phyloP scores from a whole-genome alignment of 179 eudicot genomes.

The Monotropa hypopitys region DNA sequence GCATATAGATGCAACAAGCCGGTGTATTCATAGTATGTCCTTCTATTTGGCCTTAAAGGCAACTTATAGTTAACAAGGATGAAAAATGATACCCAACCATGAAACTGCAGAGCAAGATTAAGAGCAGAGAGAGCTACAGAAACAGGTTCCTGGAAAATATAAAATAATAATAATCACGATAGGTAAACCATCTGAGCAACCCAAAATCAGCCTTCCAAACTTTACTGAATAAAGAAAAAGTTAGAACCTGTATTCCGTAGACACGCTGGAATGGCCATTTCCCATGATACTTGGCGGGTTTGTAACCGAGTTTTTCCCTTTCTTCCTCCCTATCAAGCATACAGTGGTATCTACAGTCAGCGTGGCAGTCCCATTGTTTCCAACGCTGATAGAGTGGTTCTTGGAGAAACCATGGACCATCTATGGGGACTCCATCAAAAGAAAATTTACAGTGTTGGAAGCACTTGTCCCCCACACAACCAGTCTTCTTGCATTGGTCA shows the following conservation, averaged over 20 bases:
- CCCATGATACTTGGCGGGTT: conserved; percentile 79
- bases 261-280: conserved; percentile 88
- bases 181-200: neutral
- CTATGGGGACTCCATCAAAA: conserved; percentile 30
- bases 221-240: neutral
- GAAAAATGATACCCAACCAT: conserved; percentile 81
- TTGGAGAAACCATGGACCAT: conserved; percentile 70
- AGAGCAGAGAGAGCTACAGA: conserved; percentile 73
- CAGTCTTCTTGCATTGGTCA: conserved; percentile 52
- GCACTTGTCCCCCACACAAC: conserved; percentile 63
- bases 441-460: conserved; percentile 59
- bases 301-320: conserved; percentile 46
- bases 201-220: neutral
- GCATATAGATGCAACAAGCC: conserved; percentile 79
- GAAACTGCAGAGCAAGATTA: conserved; percentile 77
- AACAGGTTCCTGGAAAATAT: conserved; percentile 67
- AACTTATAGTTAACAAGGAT: conserved; percentile 55
- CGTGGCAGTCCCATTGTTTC: conserved; percentile 65
- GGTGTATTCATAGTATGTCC: conserved; percentile 60
- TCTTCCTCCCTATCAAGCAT: conserved; percentile 66
- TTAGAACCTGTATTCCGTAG: conserved; percentile 67
- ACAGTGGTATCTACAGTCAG: conserved; percentile 77
- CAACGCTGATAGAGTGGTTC: conserved; percentile 59
- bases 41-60: conserved; percentile 47
- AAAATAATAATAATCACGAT: conserved; percentile 7